phyloP scores from a whole-genome alignment of 2,329 filamentous ascomycete species.

The Colletotrichum graminicola region DNA sequence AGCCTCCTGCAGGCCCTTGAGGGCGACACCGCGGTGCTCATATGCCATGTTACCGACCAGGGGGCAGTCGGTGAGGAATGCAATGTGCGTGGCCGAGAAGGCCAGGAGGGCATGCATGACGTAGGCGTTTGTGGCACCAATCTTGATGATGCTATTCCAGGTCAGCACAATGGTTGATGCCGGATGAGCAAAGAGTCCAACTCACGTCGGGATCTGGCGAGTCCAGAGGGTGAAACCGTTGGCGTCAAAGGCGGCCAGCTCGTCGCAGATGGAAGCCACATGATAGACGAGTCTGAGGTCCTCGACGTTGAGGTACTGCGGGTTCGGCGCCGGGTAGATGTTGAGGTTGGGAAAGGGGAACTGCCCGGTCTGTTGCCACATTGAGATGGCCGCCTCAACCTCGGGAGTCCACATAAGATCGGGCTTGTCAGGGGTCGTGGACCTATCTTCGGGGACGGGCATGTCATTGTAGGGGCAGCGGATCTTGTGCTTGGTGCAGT shows the following conservation, averaged over 20 bases:
- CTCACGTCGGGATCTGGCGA: constrained; percentile 90
- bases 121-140: constrained; percentile 85
- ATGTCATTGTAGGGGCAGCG: constrained; percentile 98
- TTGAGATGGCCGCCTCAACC: constrained; percentile 82
- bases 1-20: constrained; percentile 89
- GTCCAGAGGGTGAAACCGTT: constrained; percentile 94
- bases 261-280: constrained; percentile 85
- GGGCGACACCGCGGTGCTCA: constrained; percentile 86
- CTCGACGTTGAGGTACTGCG: constrained; percentile 78
- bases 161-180: constrained; percentile 6
- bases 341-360: constrained; percentile 88
- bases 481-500: constrained; percentile 99
- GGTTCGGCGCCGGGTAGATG: constrained; percentile 80
- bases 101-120: constrained; percentile 95
- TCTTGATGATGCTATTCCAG: constrained; percentile 76
- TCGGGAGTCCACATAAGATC: constrained; percentile 88
- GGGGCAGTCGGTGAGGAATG: constrained; percentile 87
- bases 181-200: constrained; percentile 41
- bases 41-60: constrained; percentile 90
- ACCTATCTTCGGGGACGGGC: constrained; percentile 73
- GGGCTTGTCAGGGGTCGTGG: constrained; percentile 71
- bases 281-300: constrained; percentile 93
- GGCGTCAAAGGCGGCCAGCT: constrained; percentile 81
- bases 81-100: constrained; percentile 94
- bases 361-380: constrained; percentile 85